A percentile compares a stretch with the other conserved stretches of the same genome.
phyloP scores from a whole-genome alignment of 148 eudicot genomes.

The Fagopyrum tataricum region DNA sequence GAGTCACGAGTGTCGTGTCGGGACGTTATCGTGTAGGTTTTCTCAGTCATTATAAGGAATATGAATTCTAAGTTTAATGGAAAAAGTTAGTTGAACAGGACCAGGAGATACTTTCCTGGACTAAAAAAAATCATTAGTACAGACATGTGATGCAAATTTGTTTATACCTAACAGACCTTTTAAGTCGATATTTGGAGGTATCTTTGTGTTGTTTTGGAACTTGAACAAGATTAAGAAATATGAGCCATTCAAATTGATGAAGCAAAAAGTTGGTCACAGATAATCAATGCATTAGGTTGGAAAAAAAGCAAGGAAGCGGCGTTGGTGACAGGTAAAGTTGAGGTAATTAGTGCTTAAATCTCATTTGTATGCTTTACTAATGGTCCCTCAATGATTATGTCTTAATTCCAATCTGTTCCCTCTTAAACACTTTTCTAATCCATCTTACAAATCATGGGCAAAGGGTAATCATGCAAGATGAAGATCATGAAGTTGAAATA shows the following conservation, averaged over 20 bases:
- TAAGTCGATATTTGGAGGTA: not conserved
- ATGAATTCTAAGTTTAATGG: not conserved
- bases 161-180: slow-evolving; percentile 2
- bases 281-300: slow-evolving; percentile 1
- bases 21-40: not conserved
- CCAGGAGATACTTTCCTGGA: not conserved
- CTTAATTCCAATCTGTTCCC: not conserved
- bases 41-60: not conserved
- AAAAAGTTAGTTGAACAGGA: not conserved
- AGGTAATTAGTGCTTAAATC: not conserved
- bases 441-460: not conserved
- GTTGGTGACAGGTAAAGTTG: slow-evolving; percentile 1
- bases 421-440: not conserved
- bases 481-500: not conserved
- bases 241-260: not conserved
- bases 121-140: not conserved
- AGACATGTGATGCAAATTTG: not conserved
- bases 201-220: slow-evolving; percentile 5
- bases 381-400: slow-evolving; percentile 6
- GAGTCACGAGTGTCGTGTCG: not conserved
- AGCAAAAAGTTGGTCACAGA: slow-evolving; percentile 8
- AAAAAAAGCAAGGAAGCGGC: not conserved
- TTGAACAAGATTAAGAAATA: not conserved
- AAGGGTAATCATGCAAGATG: not conserved
- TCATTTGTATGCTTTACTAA: not conserved